Conservation (phyloP, 2,329 filamentous ascomycete genomes). For the Aspergillus versicolor region DNA sequence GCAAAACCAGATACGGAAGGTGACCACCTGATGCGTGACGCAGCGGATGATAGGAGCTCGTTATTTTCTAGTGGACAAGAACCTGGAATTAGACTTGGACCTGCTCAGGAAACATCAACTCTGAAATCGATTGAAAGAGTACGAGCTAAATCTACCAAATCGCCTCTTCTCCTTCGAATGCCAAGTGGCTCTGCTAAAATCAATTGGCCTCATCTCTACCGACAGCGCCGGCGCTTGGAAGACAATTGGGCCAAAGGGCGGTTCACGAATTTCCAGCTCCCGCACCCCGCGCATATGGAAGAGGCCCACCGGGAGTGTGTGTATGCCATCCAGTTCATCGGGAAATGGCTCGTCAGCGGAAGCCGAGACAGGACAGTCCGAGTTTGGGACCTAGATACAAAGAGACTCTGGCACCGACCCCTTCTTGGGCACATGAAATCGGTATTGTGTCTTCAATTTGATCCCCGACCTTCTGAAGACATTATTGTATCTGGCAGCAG, state of each 20-base stretch:
- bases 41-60: slow-evolving; percentile 23
- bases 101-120: slow-evolving; percentile 8
- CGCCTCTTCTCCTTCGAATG: slow-evolving; percentile 33
- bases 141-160: slow-evolving; percentile 25
- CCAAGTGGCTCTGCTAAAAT: slow-evolving; percentile 53
- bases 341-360: slow-evolving; percentile 85
- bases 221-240: slow-evolving; percentile 79
- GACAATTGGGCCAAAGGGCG: slow-evolving; percentile 86
- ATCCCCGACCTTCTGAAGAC: slow-evolving; percentile 81
- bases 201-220: slow-evolving; percentile 93
- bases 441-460: slow-evolving; percentile 92
- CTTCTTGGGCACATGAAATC: slow-evolving; percentile 78
- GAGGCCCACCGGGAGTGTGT: slow-evolving; percentile 92
- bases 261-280: slow-evolving; percentile 84
- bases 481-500: slow-evolving; percentile 94
- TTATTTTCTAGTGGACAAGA: slow-evolving; percentile 17
- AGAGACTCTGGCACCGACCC: slow-evolving; percentile 71
- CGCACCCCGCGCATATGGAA: slow-evolving; percentile 73
- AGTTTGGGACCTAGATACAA: slow-evolving; percentile 84
- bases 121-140: slow-evolving; percentile 15
- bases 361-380: slow-evolving; percentile 85
- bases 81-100: slow-evolving; percentile 13
- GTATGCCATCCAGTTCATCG: slow-evolving; percentile 87
- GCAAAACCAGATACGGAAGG: slow-evolving; percentile 35
- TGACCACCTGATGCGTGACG: slow-evolving; percentile 47